phyloP scores from a whole-genome alignment of 805 yeast species.

The Wickerhamiella slavikovae region DNA sequence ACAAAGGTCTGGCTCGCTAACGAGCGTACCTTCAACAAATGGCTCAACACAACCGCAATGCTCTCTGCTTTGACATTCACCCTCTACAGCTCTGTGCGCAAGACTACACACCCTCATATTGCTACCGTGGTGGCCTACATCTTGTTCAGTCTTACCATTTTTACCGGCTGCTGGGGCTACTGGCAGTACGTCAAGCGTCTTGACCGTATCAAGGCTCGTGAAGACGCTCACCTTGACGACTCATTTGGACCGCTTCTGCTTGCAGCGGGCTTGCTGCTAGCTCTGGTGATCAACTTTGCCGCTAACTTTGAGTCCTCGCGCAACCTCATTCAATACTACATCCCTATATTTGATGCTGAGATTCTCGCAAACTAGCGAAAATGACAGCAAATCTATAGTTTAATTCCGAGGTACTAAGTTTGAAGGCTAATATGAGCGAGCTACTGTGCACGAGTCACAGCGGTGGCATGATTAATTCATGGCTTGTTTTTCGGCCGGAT shows the following conservation, averaged over 20 bases:
- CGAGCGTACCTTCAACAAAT: conserved; percentile 88
- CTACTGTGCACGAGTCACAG: too few relatives aligned
- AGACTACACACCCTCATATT: conserved; percentile 32
- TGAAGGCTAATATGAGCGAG: too few relatives aligned
- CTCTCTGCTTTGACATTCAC: conserved; percentile 72
- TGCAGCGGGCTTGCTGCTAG: conserved; percentile 43
- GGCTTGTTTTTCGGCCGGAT: too few relatives aligned
- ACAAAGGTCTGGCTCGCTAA: conserved; percentile 98
- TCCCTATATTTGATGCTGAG: too few relatives aligned
- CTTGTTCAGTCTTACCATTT: conserved; percentile 63
- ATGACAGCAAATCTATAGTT: too few relatives aligned
- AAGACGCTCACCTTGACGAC: conserved; percentile 75
- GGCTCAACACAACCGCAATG: conserved; percentile 79
- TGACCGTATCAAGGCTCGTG: conserved; percentile 53
- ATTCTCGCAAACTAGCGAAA: too few relatives aligned
- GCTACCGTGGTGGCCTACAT: conserved; percentile 58
- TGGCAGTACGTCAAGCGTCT: conserved; percentile 51
- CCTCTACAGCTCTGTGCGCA: conserved; percentile 52
- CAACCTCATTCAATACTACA: too few relatives aligned
- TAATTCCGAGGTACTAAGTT: too few relatives aligned
- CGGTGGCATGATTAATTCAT: too few relatives aligned
- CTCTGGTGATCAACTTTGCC: conserved; percentile 51
- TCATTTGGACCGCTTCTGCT: conserved; percentile 75
- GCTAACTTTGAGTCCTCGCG: conserved; percentile 28
- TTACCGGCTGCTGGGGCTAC: conserved; percentile 82